phyloP scores from a whole-genome alignment of 2,329 filamentous ascomycete genomes.

The Drechslerella dactyloides region DNA sequence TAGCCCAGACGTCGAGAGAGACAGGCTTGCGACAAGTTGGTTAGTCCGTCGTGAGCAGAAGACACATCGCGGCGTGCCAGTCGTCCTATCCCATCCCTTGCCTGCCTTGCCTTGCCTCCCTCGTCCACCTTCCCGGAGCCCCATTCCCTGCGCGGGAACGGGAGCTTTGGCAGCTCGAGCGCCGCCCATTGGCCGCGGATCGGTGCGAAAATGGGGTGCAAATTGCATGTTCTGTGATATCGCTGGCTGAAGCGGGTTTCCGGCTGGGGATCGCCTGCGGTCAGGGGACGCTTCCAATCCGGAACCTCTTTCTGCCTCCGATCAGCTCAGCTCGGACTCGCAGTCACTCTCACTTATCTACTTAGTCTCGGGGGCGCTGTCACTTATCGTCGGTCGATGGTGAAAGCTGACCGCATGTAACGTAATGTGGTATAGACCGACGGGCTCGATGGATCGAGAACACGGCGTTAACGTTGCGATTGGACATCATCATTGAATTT shows the following conservation, averaged over 20 bases:
- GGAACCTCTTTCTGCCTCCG: not conserved
- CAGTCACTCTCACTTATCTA: too few species aligned
- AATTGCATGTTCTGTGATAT: not conserved
- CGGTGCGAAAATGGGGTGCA: not conserved
- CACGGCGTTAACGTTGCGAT: too few species aligned
- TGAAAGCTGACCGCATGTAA: too few species aligned
- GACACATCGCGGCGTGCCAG: not conserved
- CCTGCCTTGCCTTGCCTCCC: slow-evolving; percentile 12
- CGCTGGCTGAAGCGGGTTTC: not conserved
- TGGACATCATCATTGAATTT: too few species aligned
- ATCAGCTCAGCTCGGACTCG: not conserved
- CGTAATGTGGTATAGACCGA: too few species aligned
- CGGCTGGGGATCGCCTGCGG: not conserved
- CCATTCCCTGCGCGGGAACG: slow-evolving; percentile 3
- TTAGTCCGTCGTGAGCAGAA: too few species aligned
- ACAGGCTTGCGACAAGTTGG: too few species aligned
- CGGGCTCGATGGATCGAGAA: too few species aligned
- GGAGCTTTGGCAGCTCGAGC: not conserved
- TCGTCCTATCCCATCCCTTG: not conserved
- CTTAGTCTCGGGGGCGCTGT: too few species aligned
- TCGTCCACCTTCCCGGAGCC: slow-evolving; percentile 4
- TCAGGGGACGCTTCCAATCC: not conserved
- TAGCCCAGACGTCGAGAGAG: slow-evolving; percentile 7
- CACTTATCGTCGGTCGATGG: too few species aligned
- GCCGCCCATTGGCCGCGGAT: slow-evolving; percentile 3